Evolutionary conservation across 1,139 yeast genomes (phyloP).

Genomic region (Schizosaccharomyces versatilis): DNA sequence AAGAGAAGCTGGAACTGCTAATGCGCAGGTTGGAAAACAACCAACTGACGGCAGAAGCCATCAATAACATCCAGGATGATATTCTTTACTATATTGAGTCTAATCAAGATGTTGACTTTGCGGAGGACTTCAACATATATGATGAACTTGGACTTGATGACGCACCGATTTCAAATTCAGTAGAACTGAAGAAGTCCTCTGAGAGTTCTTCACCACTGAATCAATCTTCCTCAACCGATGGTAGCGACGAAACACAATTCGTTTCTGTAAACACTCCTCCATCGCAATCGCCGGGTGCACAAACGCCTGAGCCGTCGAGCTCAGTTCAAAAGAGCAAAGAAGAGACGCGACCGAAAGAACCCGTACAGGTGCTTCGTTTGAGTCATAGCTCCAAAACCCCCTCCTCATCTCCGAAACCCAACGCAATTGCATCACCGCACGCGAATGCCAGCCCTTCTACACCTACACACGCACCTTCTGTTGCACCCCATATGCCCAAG

Average conservation of each 20-base stretch:
- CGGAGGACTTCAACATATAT: slow-evolving; percentile 84
- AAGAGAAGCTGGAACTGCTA: slow-evolving; percentile 53
- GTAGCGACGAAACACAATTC: too few species aligned
- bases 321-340: too few species aligned
- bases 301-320: too few species aligned
- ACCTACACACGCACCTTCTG: neutral
- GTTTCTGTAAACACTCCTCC: too few species aligned
- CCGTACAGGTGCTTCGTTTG: too few species aligned
- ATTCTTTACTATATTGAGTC: slow-evolving; percentile 85
- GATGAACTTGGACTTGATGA: slow-evolving; percentile 67
- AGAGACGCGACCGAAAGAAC: too few species aligned
- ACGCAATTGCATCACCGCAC: too few species aligned
- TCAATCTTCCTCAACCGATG: too few species aligned
- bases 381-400: too few species aligned
- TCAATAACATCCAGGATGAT: slow-evolving; percentile 69
- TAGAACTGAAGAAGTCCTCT: neutral
- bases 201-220: too few species aligned
- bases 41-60: slow-evolving; percentile 55
- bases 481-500: neutral
- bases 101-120: slow-evolving; percentile 86
- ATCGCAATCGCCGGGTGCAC: too few species aligned
- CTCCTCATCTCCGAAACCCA: too few species aligned
- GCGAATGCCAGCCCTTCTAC: neutral
- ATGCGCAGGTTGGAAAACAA: slow-evolving; percentile 65
- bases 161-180: slow-evolving; percentile 19